Evolutionary conservation across 805 yeast species (phyloP).

Genomic region (Nakazawaea wyomingensis): DNA sequence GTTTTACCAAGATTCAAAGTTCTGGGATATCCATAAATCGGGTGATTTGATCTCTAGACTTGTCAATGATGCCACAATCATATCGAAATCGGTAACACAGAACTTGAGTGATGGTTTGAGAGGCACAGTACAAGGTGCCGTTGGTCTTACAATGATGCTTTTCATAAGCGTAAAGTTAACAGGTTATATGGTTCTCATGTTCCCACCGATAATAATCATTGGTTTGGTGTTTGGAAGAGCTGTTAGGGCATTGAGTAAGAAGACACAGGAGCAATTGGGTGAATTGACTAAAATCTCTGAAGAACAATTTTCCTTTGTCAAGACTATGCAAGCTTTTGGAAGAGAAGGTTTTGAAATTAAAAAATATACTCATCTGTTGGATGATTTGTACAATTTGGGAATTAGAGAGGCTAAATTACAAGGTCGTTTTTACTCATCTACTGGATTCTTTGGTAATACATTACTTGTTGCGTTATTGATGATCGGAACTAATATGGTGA

Average conservation of each 20-base stretch:
- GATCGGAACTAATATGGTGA: constrained; percentile 79
- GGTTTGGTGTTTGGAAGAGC: constrained; percentile 78
- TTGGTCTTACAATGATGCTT: constrained; percentile 90
- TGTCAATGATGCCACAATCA: constrained; percentile 84
- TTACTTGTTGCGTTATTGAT: constrained; percentile 73
- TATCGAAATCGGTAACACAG: constrained; percentile 79
- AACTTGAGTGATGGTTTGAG: constrained; percentile 91
- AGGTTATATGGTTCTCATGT: constrained; percentile 68
- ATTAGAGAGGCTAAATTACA: constrained; percentile 74
- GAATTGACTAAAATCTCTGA: constrained; percentile 84
- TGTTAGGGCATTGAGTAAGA: constrained; percentile 67
- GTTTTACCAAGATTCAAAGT: constrained; percentile 80
- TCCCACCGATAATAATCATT: constrained; percentile 79
- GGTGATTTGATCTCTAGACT: constrained; percentile 90
- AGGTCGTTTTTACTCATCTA: constrained; percentile 71
- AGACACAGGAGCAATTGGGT: constrained; percentile 82
- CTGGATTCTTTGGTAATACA: constrained; percentile 80
- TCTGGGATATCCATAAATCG: constrained; percentile 82
- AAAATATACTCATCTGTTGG: constrained; percentile 70
- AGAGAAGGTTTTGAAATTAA: constrained; percentile 77
- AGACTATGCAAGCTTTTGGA: constrained; percentile 86
- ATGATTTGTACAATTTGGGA: constrained; percentile 57
- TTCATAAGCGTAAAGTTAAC: constrained; percentile 80
- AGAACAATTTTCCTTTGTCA: constrained; percentile 80
- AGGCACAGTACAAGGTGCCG: constrained; percentile 73